phyloP scores from a whole-genome alignment of 1,284 basidiomycete species.

The Malassezia restricta region DNA sequence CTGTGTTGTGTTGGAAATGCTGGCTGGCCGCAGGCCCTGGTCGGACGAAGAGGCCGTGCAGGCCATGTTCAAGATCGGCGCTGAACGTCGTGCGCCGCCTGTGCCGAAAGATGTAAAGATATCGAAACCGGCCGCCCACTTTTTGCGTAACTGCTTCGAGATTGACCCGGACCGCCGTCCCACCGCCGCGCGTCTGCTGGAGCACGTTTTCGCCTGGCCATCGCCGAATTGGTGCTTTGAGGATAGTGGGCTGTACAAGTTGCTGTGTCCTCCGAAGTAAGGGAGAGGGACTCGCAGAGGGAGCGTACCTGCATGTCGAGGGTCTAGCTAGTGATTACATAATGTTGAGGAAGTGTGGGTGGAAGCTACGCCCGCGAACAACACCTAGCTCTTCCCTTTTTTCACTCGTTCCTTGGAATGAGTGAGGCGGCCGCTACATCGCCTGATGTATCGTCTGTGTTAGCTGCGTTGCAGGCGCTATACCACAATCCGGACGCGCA shows the following conservation, averaged over 20 bases:
- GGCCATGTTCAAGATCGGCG: constrained; percentile 85
- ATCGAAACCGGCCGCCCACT: constrained; percentile 66
- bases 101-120: constrained; percentile 70
- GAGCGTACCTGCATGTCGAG: neutral
- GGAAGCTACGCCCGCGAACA: too few species aligned
- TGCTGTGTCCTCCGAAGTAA: constrained; percentile 2
- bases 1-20: constrained; percentile 96
- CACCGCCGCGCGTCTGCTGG: constrained; percentile 65
- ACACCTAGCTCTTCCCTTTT: too few species aligned
- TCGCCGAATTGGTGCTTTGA: constrained; percentile 32
- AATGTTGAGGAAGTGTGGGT: neutral
- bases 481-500: constrained; percentile 62
- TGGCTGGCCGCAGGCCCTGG: constrained; percentile 89
- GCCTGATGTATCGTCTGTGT: constrained; percentile 36
- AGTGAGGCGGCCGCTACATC: constrained; percentile 7
- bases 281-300: too few species aligned
- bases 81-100: constrained; percentile 70
- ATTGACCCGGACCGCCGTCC: constrained; percentile 78
- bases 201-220: constrained; percentile 61
- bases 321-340: neutral
- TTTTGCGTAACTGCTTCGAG: constrained; percentile 77
- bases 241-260: constrained; percentile 24
- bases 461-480: constrained; percentile 51
- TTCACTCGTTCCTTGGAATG: constrained; percentile 1
- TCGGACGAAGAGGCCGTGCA: constrained; percentile 73